These are phyloP conservation scores for Hymenoscyphus albidus DNA, from an alignment of 2,329 filamentous ascomycete species.

Conservation along the genomic window DNA sequence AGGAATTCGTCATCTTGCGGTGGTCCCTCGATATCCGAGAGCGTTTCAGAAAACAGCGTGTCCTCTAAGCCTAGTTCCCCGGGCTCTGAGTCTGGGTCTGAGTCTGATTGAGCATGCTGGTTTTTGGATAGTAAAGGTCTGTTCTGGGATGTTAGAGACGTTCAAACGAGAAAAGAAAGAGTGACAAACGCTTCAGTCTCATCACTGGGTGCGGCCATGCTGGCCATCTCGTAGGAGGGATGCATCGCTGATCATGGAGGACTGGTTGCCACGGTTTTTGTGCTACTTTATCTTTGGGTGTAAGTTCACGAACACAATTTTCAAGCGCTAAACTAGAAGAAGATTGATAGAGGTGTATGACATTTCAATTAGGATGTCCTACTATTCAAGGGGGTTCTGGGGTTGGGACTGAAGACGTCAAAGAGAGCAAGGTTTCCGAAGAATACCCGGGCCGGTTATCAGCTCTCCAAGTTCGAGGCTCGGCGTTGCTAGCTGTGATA, in stretches of 20 bases:
- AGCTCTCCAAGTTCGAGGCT: too few species aligned
- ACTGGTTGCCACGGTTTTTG: background rate
- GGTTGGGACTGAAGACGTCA: background rate
- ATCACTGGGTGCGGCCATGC: background rate
- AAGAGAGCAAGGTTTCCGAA: background rate
- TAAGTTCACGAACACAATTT: too few species aligned
- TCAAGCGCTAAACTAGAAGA: background rate
- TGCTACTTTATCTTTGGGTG: background rate
- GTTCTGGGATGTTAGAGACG: background rate
- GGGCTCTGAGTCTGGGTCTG: background rate
- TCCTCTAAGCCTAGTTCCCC: background rate
- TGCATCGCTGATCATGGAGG: background rate
- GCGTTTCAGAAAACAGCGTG: slow-evolving; percentile 3
- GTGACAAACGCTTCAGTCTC: background rate
- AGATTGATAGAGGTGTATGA: background rate
- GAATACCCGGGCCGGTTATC: background rate
- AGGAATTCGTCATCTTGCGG: background rate
- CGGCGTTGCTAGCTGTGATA: too few species aligned
- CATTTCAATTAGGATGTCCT: background rate
- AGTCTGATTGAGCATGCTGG: background rate
- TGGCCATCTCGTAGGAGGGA: background rate
- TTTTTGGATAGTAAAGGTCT: slow-evolving; percentile 5
- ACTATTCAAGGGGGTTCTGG: background rate
- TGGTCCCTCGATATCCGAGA: background rate
- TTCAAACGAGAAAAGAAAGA: background rate